Conservation (phyloP, 106 monocot species). For the Dioscorea alata region DNA sequence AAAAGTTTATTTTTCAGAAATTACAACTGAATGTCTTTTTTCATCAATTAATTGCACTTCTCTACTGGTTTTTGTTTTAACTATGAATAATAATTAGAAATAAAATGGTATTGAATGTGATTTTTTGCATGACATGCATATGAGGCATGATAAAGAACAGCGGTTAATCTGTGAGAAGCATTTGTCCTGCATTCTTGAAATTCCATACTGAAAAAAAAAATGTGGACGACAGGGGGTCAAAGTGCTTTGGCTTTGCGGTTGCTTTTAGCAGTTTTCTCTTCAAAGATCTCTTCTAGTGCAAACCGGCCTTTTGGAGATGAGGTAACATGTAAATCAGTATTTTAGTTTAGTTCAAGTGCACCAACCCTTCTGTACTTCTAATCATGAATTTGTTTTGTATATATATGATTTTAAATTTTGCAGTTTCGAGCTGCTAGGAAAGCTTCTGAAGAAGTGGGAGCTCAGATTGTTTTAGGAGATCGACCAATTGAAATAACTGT, state of each 20-base stretch:
- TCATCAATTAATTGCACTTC: no score
- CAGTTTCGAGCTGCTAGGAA: conserved; percentile 89
- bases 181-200: no score
- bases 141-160: no score
- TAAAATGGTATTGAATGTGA: no score
- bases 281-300: conserved; percentile 66
- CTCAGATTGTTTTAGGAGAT: conserved; percentile 92
- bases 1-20: no score
- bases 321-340: conserved; percentile 16
- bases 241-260: conserved; percentile 89
- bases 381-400: neutral
- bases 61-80: no score
- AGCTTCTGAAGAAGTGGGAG: conserved; percentile 79
- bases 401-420: conserved; percentile 4
- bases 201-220: no score
- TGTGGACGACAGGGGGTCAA: conserved; percentile 61
- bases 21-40: no score
- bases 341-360: neutral
- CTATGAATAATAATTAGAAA: no score
- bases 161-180: no score
- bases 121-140: no score
- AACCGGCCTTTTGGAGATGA: conserved; percentile 82
- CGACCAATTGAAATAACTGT: conserved; percentile 98
- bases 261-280: conserved; percentile 87
- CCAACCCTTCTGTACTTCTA: neutral